Evolutionary conservation across 2,329 filamentous ascomycete genomes (phyloP).

Genomic region (Alternaria sp.): DNA sequence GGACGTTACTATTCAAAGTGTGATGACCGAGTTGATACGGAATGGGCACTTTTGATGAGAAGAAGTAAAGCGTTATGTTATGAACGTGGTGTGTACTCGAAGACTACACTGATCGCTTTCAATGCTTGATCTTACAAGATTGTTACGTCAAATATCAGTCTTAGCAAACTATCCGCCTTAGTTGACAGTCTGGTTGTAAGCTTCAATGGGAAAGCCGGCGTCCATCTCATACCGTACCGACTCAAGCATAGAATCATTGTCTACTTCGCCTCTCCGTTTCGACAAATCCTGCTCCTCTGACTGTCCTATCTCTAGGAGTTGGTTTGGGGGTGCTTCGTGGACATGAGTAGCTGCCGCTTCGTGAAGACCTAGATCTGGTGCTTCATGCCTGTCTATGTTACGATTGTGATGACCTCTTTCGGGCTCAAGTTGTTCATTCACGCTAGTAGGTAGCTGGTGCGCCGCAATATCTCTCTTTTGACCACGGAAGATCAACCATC

Average conservation of each 20-base stretch:
- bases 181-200: not conserved
- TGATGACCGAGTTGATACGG: not conserved
- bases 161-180: too few relatives aligned
- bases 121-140: not conserved
- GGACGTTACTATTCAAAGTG: not conserved
- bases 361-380: not conserved
- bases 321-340: not conserved
- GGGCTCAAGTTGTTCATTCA: not conserved
- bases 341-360: not conserved
- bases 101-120: not conserved
- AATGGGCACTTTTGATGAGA: not conserved
- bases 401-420: not conserved
- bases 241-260: not conserved
- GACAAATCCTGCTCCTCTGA: not conserved
- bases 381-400: not conserved
- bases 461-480: not conserved
- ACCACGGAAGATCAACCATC: slow-evolving; percentile 5
- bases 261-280: not conserved
- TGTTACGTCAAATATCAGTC: not conserved
- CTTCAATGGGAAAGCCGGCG: fast-evolving
- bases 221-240: not conserved
- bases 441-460: not conserved
- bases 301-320: not conserved
- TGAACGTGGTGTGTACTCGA: not conserved
- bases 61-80: not conserved